A percentile compares a stretch with the other conserved stretches of the same genome.
Conservation (phyloP, 2,329 filamentous ascomycete genomes). For the Ophiocordyceps sinensis region DNA sequence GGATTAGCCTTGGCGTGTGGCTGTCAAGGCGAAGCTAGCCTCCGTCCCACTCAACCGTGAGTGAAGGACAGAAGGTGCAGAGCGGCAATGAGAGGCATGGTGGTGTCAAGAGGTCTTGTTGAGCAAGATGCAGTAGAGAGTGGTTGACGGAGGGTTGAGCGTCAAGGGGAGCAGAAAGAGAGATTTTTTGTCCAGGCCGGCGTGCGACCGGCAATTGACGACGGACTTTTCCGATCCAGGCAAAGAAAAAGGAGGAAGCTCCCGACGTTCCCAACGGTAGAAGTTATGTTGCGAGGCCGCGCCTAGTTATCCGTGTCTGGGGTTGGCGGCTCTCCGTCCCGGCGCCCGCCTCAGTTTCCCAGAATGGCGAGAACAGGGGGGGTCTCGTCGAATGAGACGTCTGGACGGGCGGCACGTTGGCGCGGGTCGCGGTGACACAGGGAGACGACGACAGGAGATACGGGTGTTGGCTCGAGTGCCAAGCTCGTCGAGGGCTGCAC, state of each 20-base stretch:
- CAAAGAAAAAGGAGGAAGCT: too few species aligned
- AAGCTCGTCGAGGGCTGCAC: background rate
- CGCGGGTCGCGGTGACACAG: background rate
- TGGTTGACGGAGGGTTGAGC: too few species aligned
- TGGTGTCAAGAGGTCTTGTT: constrained; percentile 1
- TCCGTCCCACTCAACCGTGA: constrained; percentile 6
- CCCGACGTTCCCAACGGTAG: too few species aligned
- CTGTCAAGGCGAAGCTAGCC: background rate
- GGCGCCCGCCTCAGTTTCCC: background rate
- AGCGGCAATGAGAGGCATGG: constrained; percentile 7
- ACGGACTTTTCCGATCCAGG: background rate
- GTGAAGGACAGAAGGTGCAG: constrained; percentile 9
- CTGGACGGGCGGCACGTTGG: background rate
- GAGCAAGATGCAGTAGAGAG: background rate
- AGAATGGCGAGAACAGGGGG: background rate
- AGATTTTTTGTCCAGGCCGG: background rate
- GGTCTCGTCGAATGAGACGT: background rate
- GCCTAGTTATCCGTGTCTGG: background rate
- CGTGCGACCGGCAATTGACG: background rate
- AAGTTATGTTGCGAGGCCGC: background rate
- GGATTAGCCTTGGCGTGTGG: background rate
- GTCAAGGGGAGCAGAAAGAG: too few species aligned
- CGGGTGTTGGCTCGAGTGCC: background rate
- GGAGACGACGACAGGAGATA: background rate
- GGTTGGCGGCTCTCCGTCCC: background rate